phyloP scores from a whole-genome alignment of 2,329 filamentous ascomycete species.

The Blumeria hordei region DNA sequence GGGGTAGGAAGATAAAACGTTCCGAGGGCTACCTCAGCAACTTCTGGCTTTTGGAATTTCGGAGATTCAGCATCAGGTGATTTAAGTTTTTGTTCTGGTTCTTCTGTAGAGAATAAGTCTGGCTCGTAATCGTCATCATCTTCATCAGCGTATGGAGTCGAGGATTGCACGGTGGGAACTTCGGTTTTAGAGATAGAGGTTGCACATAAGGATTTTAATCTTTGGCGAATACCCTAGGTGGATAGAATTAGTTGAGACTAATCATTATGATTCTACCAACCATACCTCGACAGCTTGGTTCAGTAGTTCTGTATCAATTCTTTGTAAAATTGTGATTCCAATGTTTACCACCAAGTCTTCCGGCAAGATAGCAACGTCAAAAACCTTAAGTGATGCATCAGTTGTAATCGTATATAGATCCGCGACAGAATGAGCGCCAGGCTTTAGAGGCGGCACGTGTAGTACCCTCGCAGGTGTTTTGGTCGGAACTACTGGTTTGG shows the following conservation, averaged over 20 bases:
- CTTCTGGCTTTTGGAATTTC: conserved; percentile 25
- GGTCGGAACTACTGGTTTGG: conserved; percentile 35
- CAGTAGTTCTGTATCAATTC: conserved; percentile 43
- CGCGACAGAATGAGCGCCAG: conserved; percentile 54
- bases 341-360: conserved; percentile 56
- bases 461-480: conserved; percentile 6
- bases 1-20: conserved; percentile 63
- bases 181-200: conserved; percentile 5
- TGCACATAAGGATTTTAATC: conserved; percentile 17
- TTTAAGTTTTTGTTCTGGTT: conserved; percentile 54
- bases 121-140: conserved; percentile 91
- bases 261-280: not conserved
- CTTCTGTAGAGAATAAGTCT: conserved; percentile 49
- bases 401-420: conserved; percentile 71
- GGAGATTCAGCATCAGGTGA: conserved; percentile 48
- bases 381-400: conserved; percentile 48
- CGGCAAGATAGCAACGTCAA: conserved; percentile 64
- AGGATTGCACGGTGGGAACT: conserved; percentile 30
- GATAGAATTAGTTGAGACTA: not conserved
- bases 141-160: conserved; percentile 39
- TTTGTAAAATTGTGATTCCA: conserved; percentile 51
- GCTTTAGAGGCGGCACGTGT: conserved; percentile 38
- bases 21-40: conserved; percentile 28
- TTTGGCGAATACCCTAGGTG: conserved; percentile 25
- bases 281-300: conserved; percentile 45